Evolutionary conservation across 768 basidiomycete species (phyloP), one percentile per base, ranked within the genome.

Genomic region (Tubosaeta sp.): DNA sequence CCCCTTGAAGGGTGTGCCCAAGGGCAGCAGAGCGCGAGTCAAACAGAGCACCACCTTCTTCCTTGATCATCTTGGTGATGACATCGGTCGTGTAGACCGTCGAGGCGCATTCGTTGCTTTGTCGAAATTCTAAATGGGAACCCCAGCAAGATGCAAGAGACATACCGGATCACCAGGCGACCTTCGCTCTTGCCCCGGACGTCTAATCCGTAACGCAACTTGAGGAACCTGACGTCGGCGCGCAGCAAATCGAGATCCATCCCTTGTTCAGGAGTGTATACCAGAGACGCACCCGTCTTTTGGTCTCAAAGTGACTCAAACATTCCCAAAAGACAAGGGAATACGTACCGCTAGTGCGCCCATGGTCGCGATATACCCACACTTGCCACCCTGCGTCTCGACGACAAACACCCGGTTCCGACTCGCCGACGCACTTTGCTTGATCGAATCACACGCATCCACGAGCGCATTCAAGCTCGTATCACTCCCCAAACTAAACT

Each of bases 401-500:
- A 99, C 92, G 1, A 98, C 89, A 66, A 99, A 99, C 53, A 97
- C 97, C 39, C 97, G 77, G 69, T 98, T 94, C 56, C 97, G 72
- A 65, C 93, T 97, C 5, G 97, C 95, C 50, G 90, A 90, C 10
- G 97, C 97, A 64, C 92, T 95, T 77, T 99, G 97, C 74, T 95
- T 97, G 73, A 99, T 97, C 38, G 95, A 86, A 71, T 99, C 97
- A 66, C 95, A 98, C 6, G 97, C 97, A 55, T 95, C 91, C 48
- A 98, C 94, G 29, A 99, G 77, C 3, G 95, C 94, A 68, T 98
- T 99, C 77, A 99, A 75, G 68, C 89, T 91, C n/a, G 97, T 99
- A 65, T 99, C 97, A 60, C 86, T 88, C 43, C 97, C 97, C 54
- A 99, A 72, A 67, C 91, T 95, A 72, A 90, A 92, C 67, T 98